Evolutionary conservation across 2,329 filamentous ascomycete species (phyloP).

Genomic region (Cladosporium cucumerinum): DNA sequence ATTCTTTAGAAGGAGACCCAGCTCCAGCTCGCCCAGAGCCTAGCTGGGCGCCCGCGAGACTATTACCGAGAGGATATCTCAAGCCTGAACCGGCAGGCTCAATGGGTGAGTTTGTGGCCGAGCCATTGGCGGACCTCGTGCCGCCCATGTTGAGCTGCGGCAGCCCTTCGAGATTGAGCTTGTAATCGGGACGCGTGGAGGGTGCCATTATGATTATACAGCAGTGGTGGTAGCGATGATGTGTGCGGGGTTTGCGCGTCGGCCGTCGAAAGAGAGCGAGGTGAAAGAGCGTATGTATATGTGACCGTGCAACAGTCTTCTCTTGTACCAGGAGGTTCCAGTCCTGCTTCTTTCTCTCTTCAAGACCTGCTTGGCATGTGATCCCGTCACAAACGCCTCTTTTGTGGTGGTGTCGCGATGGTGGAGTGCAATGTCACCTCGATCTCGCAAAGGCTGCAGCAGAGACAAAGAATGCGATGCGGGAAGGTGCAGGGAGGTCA

Average conservation of each 20-base stretch:
- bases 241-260: neutral
- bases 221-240: slow-evolving; percentile 6
- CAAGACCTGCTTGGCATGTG: slow-evolving; percentile 22
- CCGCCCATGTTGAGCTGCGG: slow-evolving; percentile 64
- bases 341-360: slow-evolving; percentile 17
- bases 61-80: slow-evolving; percentile 70
- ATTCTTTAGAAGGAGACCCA: slow-evolving; percentile 94
- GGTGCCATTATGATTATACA: slow-evolving; percentile 74
- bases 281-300: slow-evolving; percentile 18
- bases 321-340: slow-evolving; percentile 13
- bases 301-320: slow-evolving; percentile 17
- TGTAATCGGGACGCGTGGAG: slow-evolving; percentile 71
- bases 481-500: neutral
- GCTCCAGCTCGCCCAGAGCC: slow-evolving; percentile 70
- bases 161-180: slow-evolving; percentile 80
- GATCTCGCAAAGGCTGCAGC: slow-evolving; percentile 10
- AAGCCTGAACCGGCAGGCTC: slow-evolving; percentile 63
- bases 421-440: neutral
- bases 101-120: slow-evolving; percentile 74
- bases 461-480: slow-evolving; percentile 3
- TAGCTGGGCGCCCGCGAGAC: slow-evolving; percentile 53
- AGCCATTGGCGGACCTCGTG: slow-evolving; percentile 74
- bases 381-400: slow-evolving; percentile 12
- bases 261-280: neutral
- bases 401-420: neutral